Conservation (phyloP, 176 grass and related monocot species). For the Bothriochloa decipiens region DNA sequence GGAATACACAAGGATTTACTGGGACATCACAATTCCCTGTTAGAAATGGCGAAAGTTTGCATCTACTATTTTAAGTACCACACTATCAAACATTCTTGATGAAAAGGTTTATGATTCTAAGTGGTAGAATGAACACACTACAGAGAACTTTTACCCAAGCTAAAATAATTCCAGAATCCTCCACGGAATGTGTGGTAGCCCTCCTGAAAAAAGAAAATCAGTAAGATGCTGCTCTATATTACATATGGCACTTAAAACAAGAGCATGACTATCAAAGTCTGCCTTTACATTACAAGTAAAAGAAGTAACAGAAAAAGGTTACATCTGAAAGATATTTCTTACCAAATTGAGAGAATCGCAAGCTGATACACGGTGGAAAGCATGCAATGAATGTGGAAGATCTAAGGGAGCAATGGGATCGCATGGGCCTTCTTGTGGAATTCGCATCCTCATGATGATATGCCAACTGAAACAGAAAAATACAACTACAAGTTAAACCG, state of each 20-base stretch:
- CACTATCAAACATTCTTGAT: slow-evolving; percentile 7
- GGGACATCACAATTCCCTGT: not conserved
- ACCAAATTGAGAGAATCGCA: slow-evolving; percentile 85
- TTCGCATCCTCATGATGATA: slow-evolving; percentile 94
- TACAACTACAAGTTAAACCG: slow-evolving; percentile 4
- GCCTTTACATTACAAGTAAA: slow-evolving; percentile 4
- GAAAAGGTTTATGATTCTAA: not conserved
- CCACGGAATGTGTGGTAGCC: slow-evolving; percentile 90
- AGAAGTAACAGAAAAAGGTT: slow-evolving; percentile 14
- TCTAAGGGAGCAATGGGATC: slow-evolving; percentile 94
- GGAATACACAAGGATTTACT: not conserved
- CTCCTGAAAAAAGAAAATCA: slow-evolving; percentile 62
- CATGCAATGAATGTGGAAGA: slow-evolving; percentile 90
- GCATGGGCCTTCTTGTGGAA: slow-evolving; percentile 65
- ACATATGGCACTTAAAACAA: not conserved
- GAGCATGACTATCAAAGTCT: not conserved
- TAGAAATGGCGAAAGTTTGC: not conserved
- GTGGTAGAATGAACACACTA: slow-evolving; percentile 16
- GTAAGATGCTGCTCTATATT: slow-evolving; percentile 1
- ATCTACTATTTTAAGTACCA: not conserved
- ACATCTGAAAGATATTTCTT: slow-evolving; percentile 40
- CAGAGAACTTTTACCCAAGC: slow-evolving; percentile 67
- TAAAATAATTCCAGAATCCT: slow-evolving; percentile 99
- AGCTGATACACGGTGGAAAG: slow-evolving; percentile 81
- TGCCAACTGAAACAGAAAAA: slow-evolving; percentile 79